A percentile compares a stretch with the other conserved stretches of the same genome.
Evolutionary conservation across 2,329 filamentous ascomycete genomes (phyloP).

Genomic region (Daldinia eschscholtzii): DNA sequence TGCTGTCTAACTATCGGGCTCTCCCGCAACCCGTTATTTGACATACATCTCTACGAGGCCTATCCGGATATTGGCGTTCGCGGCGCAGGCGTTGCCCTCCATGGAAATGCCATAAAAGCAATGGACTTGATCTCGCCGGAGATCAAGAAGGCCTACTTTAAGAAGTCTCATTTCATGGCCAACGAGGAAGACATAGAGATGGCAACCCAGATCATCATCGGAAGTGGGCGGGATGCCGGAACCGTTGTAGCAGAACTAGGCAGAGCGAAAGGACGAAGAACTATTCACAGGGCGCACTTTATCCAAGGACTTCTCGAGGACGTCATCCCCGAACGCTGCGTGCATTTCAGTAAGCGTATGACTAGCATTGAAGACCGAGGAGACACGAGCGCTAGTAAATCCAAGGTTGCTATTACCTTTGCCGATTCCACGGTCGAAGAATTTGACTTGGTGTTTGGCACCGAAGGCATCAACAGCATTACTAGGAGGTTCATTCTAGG

Average conservation of each 20-base stretch:
- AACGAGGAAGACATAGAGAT: constrained; percentile 37
- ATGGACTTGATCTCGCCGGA: constrained; percentile 34
- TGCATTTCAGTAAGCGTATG: neutral
- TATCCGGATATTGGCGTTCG: constrained; percentile 26
- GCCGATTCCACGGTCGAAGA: neutral
- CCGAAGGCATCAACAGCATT: neutral
- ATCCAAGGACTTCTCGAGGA: constrained; percentile 36
- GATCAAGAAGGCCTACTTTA: constrained; percentile 39
- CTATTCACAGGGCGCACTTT: constrained; percentile 38
- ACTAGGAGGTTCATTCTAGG: neutral
- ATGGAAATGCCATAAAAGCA: constrained; percentile 38
- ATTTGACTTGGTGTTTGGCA: neutral
- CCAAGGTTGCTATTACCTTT: neutral
- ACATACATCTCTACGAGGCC: constrained; percentile 35
- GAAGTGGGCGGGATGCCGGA: constrained; percentile 24
- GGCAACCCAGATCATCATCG: constrained; percentile 39
- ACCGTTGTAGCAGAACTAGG: constrained; percentile 38
- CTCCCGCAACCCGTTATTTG: constrained; percentile 25
- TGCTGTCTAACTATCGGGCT: constrained; percentile 37
- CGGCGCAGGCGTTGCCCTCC: constrained; percentile 35
- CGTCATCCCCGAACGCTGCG: constrained; percentile 13
- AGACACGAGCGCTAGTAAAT: neutral
- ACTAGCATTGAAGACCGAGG: neutral
- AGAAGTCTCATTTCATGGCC: constrained; percentile 39
- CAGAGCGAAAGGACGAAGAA: constrained; percentile 32